Evolutionary conservation across 2,329 filamentous ascomycete genomes (phyloP), one percentile per base, ranked within the genome.

Genomic region (Penicillium griseofulvum): DNA sequence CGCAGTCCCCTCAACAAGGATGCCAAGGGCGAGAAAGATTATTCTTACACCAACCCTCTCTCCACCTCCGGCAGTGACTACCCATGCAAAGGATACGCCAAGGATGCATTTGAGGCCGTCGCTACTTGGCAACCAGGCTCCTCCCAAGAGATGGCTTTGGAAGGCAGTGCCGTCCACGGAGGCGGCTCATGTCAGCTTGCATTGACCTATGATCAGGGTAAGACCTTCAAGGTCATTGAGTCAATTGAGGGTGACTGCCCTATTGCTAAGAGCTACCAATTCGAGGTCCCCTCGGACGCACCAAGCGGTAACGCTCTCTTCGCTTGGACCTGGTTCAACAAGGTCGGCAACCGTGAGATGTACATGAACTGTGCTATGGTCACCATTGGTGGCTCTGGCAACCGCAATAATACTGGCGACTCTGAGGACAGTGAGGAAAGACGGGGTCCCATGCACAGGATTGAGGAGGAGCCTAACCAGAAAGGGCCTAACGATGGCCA

Each of bases 351-450:
- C 75, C 82, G 89, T 45, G 89, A 93, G 71, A 89, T 89, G 83
- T 94, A 94, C 81, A 91, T 91, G 87, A 90, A 91, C 75, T 94
- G 90, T 68, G 89, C 89, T 8, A 79, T 83, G 49, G 82, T 92
- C 64, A 84, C 82, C 58, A 85, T 91, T 34, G 68, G 74, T 2
- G 70, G 69, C 11, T 55, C 49, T 28, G 54, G 49, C 16, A 43
- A 17, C 24, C 50, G 46, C 5, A 41, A 19, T 6, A 12, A 29
- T 4, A 31, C 29, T 26, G 19, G 28, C 6, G 42, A 52, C 31
- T 47, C 46, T 16, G 16, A 56, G 33, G 37, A 29, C n/a, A 51
- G 49, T 6, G 29, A 48, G 26, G 28, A 19, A 7, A 52, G 44
- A 17, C 16, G 38, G 16, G 26, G 37, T 8, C 31, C 42, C 2